phyloP scores from a whole-genome alignment of 2,329 filamentous ascomycete species.

The Fusarium sp. region DNA sequence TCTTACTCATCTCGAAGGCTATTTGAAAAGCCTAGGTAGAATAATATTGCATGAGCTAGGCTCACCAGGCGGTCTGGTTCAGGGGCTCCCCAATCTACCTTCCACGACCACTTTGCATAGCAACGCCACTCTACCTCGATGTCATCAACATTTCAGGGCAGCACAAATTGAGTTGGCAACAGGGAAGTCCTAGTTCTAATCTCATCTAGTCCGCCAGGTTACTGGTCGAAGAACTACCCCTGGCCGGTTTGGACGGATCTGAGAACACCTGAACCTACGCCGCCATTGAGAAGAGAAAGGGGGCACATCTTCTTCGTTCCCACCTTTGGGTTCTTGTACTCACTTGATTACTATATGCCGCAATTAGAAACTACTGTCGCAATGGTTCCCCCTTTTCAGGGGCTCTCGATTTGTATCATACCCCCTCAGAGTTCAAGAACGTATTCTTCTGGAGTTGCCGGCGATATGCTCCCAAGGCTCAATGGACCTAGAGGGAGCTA shows the following conservation, averaged over 20 bases:
- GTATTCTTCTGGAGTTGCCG: not conserved
- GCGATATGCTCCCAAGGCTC: not conserved
- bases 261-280: not conserved
- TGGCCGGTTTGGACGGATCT: not conserved
- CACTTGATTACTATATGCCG: too few species aligned
- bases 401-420: not conserved
- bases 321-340: not conserved
- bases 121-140: not conserved
- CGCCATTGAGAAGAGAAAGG: not conserved
- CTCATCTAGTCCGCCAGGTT: not conserved
- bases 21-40: too few species aligned
- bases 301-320: not conserved
- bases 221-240: not conserved
- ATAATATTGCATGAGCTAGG: not conserved
- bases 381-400: not conserved
- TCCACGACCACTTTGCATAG: not conserved
- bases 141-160: not conserved
- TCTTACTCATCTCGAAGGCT: not conserved
- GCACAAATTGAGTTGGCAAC: not conserved
- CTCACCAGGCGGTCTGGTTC: not conserved
- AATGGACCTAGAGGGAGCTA: rapidly evolving
- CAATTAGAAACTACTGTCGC: not conserved
- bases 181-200: not conserved
- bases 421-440: not conserved
- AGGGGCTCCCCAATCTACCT: not conserved